phyloP scores from a whole-genome alignment of 805 yeast genomes.

The Suhomyces prunicola region DNA sequence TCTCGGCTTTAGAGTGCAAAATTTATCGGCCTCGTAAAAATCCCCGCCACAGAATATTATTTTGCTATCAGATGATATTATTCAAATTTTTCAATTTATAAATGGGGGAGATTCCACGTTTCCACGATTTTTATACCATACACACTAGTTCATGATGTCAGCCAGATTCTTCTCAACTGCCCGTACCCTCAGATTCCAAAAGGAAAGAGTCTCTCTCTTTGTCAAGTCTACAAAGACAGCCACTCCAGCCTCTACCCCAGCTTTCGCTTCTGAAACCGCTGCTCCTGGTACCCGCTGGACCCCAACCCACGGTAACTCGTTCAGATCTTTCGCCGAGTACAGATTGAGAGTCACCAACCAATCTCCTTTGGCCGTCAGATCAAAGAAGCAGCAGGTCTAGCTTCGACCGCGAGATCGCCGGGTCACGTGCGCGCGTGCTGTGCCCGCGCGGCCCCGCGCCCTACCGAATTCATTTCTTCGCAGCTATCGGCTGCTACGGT shows the following conservation, averaged over 20 bases:
- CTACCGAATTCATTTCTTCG: not conserved
- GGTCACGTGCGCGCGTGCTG: too few relatives aligned
- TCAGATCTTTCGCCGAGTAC: slow-evolving; percentile 44
- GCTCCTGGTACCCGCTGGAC: slow-evolving; percentile 30
- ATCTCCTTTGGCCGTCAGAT: slow-evolving; percentile 35
- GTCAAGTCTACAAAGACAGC: slow-evolving; percentile 18
- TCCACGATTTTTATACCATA: not conserved
- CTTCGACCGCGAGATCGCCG: not conserved
- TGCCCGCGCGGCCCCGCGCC: not conserved
- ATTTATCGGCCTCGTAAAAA: not conserved
- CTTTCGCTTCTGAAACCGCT: slow-evolving; percentile 9
- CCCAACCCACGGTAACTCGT: slow-evolving; percentile 38
- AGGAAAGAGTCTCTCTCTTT: slow-evolving; percentile 26
- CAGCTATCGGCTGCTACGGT: not conserved
- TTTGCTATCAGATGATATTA: not conserved
- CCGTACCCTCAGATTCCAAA: slow-evolving; percentile 21
- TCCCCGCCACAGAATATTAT: slow-evolving; percentile 1
- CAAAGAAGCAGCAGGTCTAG: slow-evolving; percentile 7
- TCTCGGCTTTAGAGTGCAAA: too few relatives aligned
- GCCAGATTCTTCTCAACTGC: slow-evolving; percentile 23
- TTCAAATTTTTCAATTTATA: slow-evolving; percentile 2
- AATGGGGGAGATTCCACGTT: not conserved
- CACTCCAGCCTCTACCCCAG: slow-evolving; percentile 7
- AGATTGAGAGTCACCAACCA: slow-evolving; percentile 41
- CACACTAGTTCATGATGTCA: slow-evolving; percentile 1